Conservation (phyloP, 2,329 filamentous ascomycete genomes). For the Pochonia chlamydosporia region DNA sequence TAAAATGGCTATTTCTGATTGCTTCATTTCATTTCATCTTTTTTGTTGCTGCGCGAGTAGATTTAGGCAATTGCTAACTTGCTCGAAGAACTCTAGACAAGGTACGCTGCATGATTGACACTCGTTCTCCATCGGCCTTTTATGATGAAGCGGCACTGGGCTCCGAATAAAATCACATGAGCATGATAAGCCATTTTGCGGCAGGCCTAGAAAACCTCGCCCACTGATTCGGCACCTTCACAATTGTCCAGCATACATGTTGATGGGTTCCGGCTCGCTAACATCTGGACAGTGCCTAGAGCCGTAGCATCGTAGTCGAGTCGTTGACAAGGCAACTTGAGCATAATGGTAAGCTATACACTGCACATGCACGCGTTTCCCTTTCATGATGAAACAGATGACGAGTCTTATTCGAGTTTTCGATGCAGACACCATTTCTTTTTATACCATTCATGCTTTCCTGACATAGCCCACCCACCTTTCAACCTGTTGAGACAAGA, state of each 20-base stretch:
- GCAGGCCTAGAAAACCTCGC: slow-evolving; percentile 99
- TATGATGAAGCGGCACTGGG: slow-evolving; percentile 96
- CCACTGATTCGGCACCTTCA: slow-evolving; percentile 63
- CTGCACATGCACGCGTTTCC: neutral
- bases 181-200: slow-evolving; percentile 82
- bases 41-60: slow-evolving; percentile 1
- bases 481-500: neutral
- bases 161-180: slow-evolving; percentile 75
- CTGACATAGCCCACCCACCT: slow-evolving; percentile 27
- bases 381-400: slow-evolving; percentile 40
- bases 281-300: slow-evolving; percentile 9
- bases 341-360: slow-evolving; percentile 1
- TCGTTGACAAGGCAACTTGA: neutral
- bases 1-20: slow-evolving; percentile 83
- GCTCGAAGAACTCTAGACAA: slow-evolving; percentile 20
- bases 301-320: neutral
- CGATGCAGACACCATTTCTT: slow-evolving; percentile 61
- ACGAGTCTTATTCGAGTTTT: slow-evolving; percentile 73
- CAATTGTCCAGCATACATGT: slow-evolving; percentile 1
- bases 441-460: slow-evolving; percentile 69
- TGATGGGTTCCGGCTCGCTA: neutral
- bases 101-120: slow-evolving; percentile 22
- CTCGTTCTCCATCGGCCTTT: slow-evolving; percentile 21
- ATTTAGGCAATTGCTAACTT: slow-evolving; percentile 24
- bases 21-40: slow-evolving; percentile 10